Base-by-base conservation (phyloP, 176 grass and related monocot genomes). In the Typha latifolia region DNA sequence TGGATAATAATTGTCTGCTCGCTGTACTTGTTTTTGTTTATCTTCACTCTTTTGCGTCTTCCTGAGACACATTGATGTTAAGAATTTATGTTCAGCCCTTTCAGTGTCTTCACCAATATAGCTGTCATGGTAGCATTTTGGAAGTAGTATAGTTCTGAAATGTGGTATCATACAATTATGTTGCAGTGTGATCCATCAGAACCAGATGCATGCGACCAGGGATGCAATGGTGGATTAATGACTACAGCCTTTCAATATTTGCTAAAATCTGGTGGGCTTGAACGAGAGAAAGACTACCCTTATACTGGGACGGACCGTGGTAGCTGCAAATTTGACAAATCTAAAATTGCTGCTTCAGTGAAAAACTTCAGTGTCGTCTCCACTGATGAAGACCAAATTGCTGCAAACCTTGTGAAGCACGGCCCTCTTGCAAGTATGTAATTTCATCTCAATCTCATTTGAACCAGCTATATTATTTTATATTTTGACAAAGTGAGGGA, bases 221-320 rank as follows among this genome's bases (percentile, higher is more conserved):
- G 89, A 62, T 93, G 89, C 76, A 93, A 93, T 26, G 89, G 89
- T n/a, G 89, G 89, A 34, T 74, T 93, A 59, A 93, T 93, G 89
- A 93, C 85, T 51, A 88, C 89, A 48, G 89, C 89, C 51, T 93
- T 93, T 67, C 74, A 77, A 49, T 93, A 93, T 53, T 71, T 93
- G 14, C 15, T 62, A 48, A 93, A 88, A 82, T 66, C 79, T 47
- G 85, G 89, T 57, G 89, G 89, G 0, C 77, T 88, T 61, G 82
- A 93, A 61, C 79, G 72, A 0, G 89, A 93, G 82, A 51, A 85
- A 29, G 89, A 93, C 29, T 93, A 93, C 57, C 89, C 85, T 1
- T 93, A 93, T 49, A 82, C 49, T 3, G 89, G 89, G 47, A 72
- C 0, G 4, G 82, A 72, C 18, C 49, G 75, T 0, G 1, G 62